These are phyloP conservation scores for Epichloe elymi DNA, from an alignment of 2,329 filamentous ascomycete genomes.

Conservation along the genomic window DNA sequence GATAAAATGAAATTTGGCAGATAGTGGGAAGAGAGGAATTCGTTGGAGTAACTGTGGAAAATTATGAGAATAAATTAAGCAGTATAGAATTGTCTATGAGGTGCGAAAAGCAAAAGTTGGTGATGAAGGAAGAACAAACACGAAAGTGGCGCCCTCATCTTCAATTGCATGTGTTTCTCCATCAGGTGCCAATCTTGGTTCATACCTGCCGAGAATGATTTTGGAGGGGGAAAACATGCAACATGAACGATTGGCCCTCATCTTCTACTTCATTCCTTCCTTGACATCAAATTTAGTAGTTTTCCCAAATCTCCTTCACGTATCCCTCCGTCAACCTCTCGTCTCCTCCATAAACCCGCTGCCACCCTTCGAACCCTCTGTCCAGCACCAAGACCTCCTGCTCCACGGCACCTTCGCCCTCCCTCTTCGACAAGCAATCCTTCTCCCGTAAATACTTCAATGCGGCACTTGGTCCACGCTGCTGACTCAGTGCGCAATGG, in stretches of 20 bases:
- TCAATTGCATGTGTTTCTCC: not conserved
- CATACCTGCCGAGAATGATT: not conserved
- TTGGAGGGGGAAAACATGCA: no score
- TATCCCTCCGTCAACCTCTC: conserved; percentile 72
- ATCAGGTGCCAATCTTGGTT: not conserved
- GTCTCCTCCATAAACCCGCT: conserved; percentile 70
- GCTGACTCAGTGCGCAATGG: conserved; percentile 85
- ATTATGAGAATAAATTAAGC: not conserved
- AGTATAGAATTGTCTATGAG: not conserved
- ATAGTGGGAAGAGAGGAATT: not conserved
- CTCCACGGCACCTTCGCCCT: conserved; percentile 14
- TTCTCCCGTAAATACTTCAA: conserved; percentile 64
- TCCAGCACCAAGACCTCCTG: conserved; percentile 77
- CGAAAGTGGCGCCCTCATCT: not conserved
- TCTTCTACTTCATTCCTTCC: no score
- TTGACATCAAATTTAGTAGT: conserved; percentile 24
- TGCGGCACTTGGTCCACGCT: conserved; percentile 76
- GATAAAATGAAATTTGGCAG: not conserved
- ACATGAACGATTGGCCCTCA: not conserved
- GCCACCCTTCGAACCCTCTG: conserved; percentile 78
- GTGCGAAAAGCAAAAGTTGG: not conserved
- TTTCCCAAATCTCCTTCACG: conserved; percentile 70
- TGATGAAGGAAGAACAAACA: not conserved
- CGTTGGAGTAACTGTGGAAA: no score
- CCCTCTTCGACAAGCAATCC: conserved; percentile 31